A percentile compares a stretch with the other conserved stretches of the same genome.
Conservation (phyloP, 768 basidiomycete genomes). For the Termitomyces sp. region DNA sequence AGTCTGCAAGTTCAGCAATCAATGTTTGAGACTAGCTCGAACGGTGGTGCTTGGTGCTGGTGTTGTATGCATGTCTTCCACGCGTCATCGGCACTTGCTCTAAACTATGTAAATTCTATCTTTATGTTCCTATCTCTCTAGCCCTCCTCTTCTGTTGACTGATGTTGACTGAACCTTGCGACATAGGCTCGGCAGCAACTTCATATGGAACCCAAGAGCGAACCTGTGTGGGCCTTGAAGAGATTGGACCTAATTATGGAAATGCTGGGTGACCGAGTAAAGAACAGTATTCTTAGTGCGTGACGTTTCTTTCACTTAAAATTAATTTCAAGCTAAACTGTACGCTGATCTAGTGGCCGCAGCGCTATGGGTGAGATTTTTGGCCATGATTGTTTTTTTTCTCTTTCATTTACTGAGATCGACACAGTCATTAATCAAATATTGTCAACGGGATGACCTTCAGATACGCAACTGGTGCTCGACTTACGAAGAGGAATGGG, state of each 20-base stretch:
- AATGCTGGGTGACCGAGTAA: constrained; percentile 45
- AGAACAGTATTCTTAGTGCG: constrained; percentile 42
- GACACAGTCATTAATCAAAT: constrained; percentile 58
- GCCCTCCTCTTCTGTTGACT: not conserved
- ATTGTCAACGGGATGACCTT: constrained; percentile 51
- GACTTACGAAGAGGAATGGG: constrained; percentile 65
- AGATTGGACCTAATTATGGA: constrained; percentile 39
- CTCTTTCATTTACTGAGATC: constrained; percentile 3
- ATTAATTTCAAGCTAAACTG: not conserved
- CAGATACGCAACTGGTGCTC: constrained; percentile 53
- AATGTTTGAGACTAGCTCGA: constrained; percentile 78
- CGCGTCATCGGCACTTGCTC: constrained; percentile 59
- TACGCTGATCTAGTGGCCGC: constrained; percentile 43
- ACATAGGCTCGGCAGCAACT: constrained; percentile 34
- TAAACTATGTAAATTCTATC: constrained; percentile 51
- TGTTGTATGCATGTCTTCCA: constrained; percentile 71
- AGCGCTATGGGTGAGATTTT: constrained; percentile 54
- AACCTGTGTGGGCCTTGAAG: constrained; percentile 38
- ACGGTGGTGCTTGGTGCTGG: constrained; percentile 79
- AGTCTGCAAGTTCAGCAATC: constrained; percentile 63
- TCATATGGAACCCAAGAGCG: constrained; percentile 30
- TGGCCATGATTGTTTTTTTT: constrained; percentile 4
- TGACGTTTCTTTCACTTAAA: constrained; percentile 5
- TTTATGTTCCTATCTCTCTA: not conserved
- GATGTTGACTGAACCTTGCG: constrained; percentile 1